Evolutionary conservation across 179 eudicot genomes (phyloP).

Genomic region (Vitellaria paradoxa): DNA sequence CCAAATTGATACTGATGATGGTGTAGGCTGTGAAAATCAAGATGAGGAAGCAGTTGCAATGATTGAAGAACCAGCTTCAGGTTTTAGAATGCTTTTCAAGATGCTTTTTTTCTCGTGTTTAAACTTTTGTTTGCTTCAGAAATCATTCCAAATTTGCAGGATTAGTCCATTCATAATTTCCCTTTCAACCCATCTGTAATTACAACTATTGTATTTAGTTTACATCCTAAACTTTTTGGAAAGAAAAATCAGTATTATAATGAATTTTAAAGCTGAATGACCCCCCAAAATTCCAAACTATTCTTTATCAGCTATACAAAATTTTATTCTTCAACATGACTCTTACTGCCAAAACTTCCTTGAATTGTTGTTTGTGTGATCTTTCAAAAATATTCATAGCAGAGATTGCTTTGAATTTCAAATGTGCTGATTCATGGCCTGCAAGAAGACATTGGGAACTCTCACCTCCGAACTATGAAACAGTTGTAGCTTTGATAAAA

Average conservation of each 20-base stretch:
- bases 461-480: background rate
- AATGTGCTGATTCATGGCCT: background rate
- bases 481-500: background rate
- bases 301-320: background rate
- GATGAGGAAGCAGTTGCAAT: slow-evolving; percentile 43
- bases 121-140: background rate
- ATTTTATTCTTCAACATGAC: background rate
- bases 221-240: background rate
- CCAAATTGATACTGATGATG: slow-evolving; percentile 36
- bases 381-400: background rate
- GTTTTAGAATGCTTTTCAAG: slow-evolving; percentile 12
- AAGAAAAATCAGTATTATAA: background rate
- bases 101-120: slow-evolving; percentile 2
- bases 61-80: slow-evolving; percentile 44
- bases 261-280: background rate
- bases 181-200: background rate
- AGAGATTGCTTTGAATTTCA: background rate
- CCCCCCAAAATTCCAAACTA: background rate
- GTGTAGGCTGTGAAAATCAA: slow-evolving; percentile 31
- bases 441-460: background rate
- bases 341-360: background rate
- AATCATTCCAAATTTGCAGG: background rate
- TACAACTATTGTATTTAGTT: background rate
- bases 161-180: background rate
- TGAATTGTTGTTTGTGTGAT: background rate